phyloP scores from a whole-genome alignment of 2,329 filamentous ascomycete genomes.

The Endocalyx cinctus region DNA sequence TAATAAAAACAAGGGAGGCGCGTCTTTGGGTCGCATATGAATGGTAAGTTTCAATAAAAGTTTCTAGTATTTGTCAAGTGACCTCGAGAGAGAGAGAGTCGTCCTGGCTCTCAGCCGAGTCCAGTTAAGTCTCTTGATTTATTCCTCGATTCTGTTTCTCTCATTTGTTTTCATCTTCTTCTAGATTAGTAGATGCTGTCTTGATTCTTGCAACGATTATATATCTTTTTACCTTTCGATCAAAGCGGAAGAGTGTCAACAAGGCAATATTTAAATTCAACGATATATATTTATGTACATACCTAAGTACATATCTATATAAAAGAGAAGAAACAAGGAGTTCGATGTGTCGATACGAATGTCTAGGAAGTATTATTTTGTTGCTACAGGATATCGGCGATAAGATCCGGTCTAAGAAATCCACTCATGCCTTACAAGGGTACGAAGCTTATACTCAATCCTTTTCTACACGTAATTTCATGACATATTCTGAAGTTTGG shows the following conservation, averaged over 20 bases:
- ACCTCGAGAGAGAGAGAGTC: too few species aligned
- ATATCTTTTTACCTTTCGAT: not conserved
- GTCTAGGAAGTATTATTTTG: conserved; percentile 46
- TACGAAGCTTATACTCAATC: conserved; percentile 9
- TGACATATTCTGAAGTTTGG: too few species aligned
- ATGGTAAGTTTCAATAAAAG: not conserved
- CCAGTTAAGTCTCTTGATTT: not conserved
- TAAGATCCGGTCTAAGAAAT: conserved; percentile 32
- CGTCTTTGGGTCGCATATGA: not conserved
- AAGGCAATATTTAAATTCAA: not conserved
- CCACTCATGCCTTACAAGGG: conserved; percentile 21
- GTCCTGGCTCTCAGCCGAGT: too few species aligned
- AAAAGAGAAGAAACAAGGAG: too few species aligned
- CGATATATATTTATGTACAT: not conserved
- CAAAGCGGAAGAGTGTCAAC: not conserved
- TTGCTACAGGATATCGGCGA: conserved; percentile 39
- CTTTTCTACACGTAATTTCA: conserved; percentile 3
- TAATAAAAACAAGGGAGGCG: not conserved
- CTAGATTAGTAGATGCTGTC: not conserved
- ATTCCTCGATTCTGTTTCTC: not conserved
- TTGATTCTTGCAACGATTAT: not conserved
- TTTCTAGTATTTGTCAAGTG: not conserved
- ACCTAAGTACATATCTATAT: not conserved
- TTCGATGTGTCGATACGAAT: conserved; percentile 51
- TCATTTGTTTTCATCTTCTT: not conserved